Conservation (phyloP, 2,329 filamentous ascomycete species). For the Exophiala bonariae region DNA sequence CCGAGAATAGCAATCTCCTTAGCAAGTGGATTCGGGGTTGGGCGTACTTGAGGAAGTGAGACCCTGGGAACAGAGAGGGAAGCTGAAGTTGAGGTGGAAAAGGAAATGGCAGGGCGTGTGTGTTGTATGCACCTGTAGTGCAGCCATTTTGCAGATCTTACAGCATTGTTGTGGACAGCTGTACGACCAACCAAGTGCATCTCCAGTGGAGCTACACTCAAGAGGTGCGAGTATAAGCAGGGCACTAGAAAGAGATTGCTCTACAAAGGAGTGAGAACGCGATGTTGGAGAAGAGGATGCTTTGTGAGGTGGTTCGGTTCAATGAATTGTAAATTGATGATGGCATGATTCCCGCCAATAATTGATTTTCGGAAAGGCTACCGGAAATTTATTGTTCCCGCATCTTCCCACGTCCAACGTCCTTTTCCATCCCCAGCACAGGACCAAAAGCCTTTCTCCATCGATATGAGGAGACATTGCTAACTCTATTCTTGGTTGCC, state of each 20-base stretch:
- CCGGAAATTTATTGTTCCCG: too few relatives aligned
- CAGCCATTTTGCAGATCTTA: constrained; percentile 17
- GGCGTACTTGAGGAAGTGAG: neutral
- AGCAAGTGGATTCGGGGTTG: constrained; percentile 27
- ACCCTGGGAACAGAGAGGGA: constrained; percentile 24
- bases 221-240: constrained; percentile 12
- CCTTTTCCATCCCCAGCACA: neutral
- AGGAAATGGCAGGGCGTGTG: constrained; percentile 55
- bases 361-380: too few relatives aligned
- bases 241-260: neutral
- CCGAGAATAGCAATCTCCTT: constrained; percentile 68
- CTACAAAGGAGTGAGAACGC: too few relatives aligned
- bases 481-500: too few relatives aligned
- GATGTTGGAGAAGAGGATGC: too few relatives aligned
- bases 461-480: too few relatives aligned
- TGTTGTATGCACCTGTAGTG: constrained; percentile 49
- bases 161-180: constrained; percentile 19
- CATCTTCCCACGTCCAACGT: neutral
- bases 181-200: constrained; percentile 26
- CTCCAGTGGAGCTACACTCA: constrained; percentile 23
- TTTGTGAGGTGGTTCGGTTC: too few relatives aligned
- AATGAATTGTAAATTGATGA: too few relatives aligned
- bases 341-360: too few relatives aligned
- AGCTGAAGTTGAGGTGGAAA: constrained; percentile 60
- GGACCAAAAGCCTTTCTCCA: too few relatives aligned